Percentiles rank a stretch among this genome's conserved stretches.
These are phyloP conservation scores for Aspergillus puulaauensis DNA, from an alignment of 2,329 filamentous ascomycete species.

Conservation along the genomic window DNA sequence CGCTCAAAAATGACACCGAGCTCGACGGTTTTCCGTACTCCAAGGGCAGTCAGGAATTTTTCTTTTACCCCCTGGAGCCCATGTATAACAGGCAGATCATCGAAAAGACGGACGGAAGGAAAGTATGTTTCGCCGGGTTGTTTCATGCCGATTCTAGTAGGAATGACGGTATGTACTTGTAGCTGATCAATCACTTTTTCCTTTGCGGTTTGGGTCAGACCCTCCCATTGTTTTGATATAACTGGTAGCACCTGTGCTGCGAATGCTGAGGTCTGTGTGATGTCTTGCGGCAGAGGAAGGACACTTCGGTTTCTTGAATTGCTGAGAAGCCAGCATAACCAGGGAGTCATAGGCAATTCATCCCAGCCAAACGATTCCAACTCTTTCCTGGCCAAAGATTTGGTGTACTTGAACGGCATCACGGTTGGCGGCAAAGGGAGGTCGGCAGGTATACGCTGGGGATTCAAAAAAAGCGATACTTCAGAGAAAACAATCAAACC, in stretches of 20 bases:
- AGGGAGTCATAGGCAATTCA: constrained; percentile 78
- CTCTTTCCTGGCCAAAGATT: constrained; percentile 63
- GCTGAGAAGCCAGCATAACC: constrained; percentile 79
- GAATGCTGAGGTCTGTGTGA: constrained; percentile 72
- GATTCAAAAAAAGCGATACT: constrained; percentile 72
- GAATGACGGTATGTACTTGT: constrained; percentile 71
- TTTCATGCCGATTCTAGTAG: constrained; percentile 87
- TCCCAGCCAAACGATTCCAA: constrained; percentile 83
- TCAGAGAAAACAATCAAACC: constrained; percentile 74
- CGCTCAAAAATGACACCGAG: constrained; percentile 89
- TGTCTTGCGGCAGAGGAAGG: constrained; percentile 62
- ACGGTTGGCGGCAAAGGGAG: constrained; percentile 79
- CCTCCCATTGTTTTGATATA: constrained; percentile 87
- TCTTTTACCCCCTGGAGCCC: constrained; percentile 81
- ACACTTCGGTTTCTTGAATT: constrained; percentile 58
- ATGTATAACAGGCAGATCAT: constrained; percentile 82
- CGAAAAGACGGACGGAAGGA: constrained; percentile 87
- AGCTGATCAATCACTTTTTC: constrained; percentile 65
- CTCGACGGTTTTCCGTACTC: constrained; percentile 93
- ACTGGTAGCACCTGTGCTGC: constrained; percentile 74
- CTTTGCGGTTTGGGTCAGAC: constrained; percentile 66
- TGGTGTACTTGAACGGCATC: constrained; percentile 81
- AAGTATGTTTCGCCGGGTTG: constrained; percentile 87
- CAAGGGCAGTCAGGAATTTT: constrained; percentile 78
- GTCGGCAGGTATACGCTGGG: constrained; percentile 75